phyloP scores from a whole-genome alignment of 768 basidiomycete genomes.

The Collybia sp. region DNA sequence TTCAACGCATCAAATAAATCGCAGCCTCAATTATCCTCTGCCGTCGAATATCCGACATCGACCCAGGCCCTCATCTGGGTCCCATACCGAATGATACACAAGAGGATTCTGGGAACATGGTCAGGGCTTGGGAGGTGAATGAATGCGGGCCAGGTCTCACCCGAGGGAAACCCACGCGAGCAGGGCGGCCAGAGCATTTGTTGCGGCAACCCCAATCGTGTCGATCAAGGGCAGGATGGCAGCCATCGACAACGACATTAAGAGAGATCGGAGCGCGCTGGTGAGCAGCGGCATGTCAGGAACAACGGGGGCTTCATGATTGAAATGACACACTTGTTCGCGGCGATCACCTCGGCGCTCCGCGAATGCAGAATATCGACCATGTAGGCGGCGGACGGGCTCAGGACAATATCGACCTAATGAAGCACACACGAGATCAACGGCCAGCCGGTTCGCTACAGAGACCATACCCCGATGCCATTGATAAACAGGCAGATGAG shows the following conservation, averaged over 20 bases:
- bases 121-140: neutral
- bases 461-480: constrained; percentile 21
- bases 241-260: constrained; percentile 27
- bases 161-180: constrained; percentile 36
- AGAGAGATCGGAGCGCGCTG: constrained; percentile 25
- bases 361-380: too few species aligned
- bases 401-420: constrained; percentile 45
- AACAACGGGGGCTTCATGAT: neutral
- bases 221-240: constrained; percentile 39
- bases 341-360: constrained; percentile 32
- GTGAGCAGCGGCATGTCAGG: neutral
- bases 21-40: constrained; percentile 3
- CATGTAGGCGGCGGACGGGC: too few species aligned
- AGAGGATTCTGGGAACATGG: constrained; percentile 6
- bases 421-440: too few species aligned
- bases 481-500: constrained; percentile 13
- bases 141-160: constrained; percentile 23
- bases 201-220: too few species aligned
- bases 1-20: neutral
- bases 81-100: constrained; percentile 8
- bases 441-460: too few species aligned
- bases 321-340: neutral
- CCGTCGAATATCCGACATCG: constrained; percentile 9
- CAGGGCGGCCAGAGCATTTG: constrained; percentile 30
- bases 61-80: constrained; percentile 5